Conservation (phyloP, 345 rosid species). For the Lepidium aucheri region DNA sequence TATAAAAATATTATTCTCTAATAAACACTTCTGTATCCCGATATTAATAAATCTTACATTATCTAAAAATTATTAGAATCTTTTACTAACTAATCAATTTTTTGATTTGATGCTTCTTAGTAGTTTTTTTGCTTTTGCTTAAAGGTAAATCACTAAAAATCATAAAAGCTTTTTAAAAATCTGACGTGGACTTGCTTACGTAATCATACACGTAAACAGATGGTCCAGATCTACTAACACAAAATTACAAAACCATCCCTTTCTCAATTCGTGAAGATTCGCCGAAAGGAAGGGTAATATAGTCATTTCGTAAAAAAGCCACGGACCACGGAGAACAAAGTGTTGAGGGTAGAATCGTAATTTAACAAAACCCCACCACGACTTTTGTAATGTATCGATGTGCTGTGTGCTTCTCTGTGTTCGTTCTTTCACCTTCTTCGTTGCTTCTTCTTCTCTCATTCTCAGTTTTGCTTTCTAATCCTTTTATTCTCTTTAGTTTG, state of each 20-base stretch:
- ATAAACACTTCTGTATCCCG: too few species aligned
- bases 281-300: background rate
- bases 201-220: slow-evolving; percentile 15
- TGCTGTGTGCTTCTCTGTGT: slow-evolving; percentile 26
- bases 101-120: slow-evolving; percentile 1
- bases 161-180: background rate
- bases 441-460: background rate
- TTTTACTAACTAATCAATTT: slow-evolving; percentile 1
- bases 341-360: slow-evolving; percentile 9
- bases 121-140: slow-evolving; percentile 18
- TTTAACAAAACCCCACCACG: background rate
- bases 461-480: background rate
- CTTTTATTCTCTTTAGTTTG: background rate
- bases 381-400: slow-evolving; percentile 15
- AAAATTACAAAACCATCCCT: background rate
- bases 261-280: background rate
- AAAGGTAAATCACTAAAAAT: background rate
- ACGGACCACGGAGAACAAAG: slow-evolving; percentile 4
- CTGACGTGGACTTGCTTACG: slow-evolving; percentile 22
- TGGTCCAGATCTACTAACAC: background rate
- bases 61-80: slow-evolving; percentile 2
- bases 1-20: background rate
- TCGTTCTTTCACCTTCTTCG: slow-evolving; percentile 9
- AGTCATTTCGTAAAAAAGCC: background rate
- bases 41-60: background rate